phyloP scores from a whole-genome alignment of 2,329 filamentous ascomycete species.

The Karstenula rhodostoma region DNA sequence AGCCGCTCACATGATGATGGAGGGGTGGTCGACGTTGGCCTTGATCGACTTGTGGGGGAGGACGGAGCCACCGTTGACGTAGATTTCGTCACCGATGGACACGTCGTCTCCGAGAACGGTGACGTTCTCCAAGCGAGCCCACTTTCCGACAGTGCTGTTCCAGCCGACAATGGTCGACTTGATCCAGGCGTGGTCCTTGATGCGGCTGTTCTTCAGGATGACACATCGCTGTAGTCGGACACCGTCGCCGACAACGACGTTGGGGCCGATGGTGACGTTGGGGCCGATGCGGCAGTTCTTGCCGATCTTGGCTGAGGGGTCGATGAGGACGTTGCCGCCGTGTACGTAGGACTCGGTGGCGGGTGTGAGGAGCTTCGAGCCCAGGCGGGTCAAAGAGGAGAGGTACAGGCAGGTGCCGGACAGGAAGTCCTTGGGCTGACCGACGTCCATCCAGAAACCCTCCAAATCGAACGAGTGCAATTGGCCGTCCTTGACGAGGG shows the following conservation, averaged over 20 bases:
- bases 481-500: constrained; percentile 87
- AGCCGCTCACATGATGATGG: constrained; percentile 56
- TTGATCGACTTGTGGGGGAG: constrained; percentile 99
- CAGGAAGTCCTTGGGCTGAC: constrained; percentile 98
- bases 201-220: constrained; percentile 84
- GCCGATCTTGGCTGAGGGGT: constrained; percentile 93
- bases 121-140: constrained; percentile 96
- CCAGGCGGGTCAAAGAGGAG: constrained; percentile 88
- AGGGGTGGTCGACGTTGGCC: constrained; percentile 81
- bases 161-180: constrained; percentile 99
- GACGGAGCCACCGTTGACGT: constrained; percentile 95
- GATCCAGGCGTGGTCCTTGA: constrained; percentile 99
- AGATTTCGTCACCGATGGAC: constrained; percentile 96
- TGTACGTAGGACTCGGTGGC: constrained; percentile 80
- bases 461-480: constrained; percentile 96
- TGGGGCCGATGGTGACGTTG: constrained; percentile 94
- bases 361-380: constrained; percentile 82
- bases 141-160: constrained; percentile 95
- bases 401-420: constrained; percentile 96
- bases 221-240: constrained; percentile 94
- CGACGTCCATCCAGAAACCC: constrained; percentile 99
- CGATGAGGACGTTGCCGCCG: constrained; percentile 94
- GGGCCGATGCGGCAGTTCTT: constrained; percentile 98
- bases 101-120: constrained; percentile 98
- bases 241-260: constrained; percentile 91